Conservation (phyloP, 2,329 filamentous ascomycete genomes). For the Ophiostoma ulmi region DNA sequence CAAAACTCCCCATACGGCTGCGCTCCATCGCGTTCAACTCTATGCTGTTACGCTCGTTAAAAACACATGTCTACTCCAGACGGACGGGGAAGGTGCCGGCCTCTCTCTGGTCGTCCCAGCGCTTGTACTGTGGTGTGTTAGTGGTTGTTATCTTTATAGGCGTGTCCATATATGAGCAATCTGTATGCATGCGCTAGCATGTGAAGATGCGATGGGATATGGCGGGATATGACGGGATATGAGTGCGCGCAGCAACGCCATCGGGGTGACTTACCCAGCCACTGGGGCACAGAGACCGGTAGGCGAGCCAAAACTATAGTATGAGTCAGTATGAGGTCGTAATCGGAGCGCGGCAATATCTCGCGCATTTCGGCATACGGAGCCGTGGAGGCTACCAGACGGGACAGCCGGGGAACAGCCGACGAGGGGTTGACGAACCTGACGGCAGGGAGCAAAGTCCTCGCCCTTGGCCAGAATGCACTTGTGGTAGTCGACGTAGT, state of each 20-base stretch:
- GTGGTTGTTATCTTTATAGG: constrained; percentile 9
- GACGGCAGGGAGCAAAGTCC: constrained; percentile 93
- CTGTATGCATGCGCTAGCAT: not conserved
- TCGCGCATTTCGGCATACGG: constrained; percentile 6
- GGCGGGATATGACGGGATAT: not conserved
- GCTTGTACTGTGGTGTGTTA: constrained; percentile 52
- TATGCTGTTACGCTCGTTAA: not conserved
- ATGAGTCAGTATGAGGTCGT: not conserved
- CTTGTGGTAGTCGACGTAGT: constrained; percentile 99
- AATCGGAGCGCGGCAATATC: constrained; percentile 8
- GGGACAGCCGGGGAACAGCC: not conserved
- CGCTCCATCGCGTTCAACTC: constrained; percentile 10
- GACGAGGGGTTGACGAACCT: constrained; percentile 55
- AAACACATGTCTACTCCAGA: constrained; percentile 47
- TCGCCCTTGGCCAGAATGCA: constrained; percentile 98
- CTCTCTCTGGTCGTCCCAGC: constrained; percentile 95
- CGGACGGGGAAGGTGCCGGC: constrained; percentile 63
- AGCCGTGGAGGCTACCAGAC: not conserved
- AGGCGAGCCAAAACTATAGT: constrained; percentile 85
- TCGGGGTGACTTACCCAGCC: constrained; percentile 50
- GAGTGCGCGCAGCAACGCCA: not conserved
- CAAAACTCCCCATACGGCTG: not conserved
- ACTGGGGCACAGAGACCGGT: constrained; percentile 95
- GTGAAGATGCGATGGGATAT: constrained; percentile 1
- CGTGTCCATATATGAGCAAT: not conserved